Evolutionary conservation across 306 rosid genomes (phyloP).

Genomic region (Dryas octopetala): DNA sequence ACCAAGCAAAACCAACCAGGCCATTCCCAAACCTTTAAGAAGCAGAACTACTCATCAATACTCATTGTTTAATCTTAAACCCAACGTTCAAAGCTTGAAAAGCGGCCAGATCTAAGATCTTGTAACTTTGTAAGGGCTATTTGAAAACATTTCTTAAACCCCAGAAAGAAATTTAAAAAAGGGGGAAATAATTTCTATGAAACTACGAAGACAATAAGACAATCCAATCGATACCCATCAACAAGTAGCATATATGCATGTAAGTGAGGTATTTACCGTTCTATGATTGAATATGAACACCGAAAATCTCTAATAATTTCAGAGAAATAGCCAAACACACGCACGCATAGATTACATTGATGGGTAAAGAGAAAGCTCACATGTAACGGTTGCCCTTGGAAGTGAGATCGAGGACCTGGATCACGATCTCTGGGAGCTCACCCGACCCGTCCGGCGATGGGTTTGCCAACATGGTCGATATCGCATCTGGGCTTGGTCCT

Average conservation of each 20-base stretch:
- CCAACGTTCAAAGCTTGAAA: background rate
- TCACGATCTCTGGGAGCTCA: slow-evolving; percentile 60
- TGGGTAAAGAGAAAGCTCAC: slow-evolving; percentile 32
- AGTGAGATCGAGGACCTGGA: slow-evolving; percentile 76
- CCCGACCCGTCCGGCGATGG: slow-evolving; percentile 59
- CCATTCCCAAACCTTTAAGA: background rate
- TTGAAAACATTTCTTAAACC: background rate
- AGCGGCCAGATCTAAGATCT: background rate
- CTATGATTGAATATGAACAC: background rate
- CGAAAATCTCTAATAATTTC: background rate
- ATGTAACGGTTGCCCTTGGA: slow-evolving; percentile 60
- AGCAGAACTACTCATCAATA: background rate
- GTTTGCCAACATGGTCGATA: slow-evolving; percentile 51
- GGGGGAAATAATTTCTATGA: too few relatives aligned
- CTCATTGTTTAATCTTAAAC: too few relatives aligned
- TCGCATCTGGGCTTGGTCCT: slow-evolving; percentile 46
- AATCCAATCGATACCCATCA: background rate
- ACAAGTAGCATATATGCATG: background rate
- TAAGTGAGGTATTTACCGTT: too few relatives aligned
- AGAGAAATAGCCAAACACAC: background rate
- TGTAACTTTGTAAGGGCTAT: background rate
- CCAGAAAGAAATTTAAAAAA: background rate
- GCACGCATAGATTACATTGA: background rate
- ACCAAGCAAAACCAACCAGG: background rate
- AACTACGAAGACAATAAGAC: too few relatives aligned